Base-by-base conservation (phyloP, 2,329 filamentous ascomycete genomes). In the Amauroascus niger region DNA sequence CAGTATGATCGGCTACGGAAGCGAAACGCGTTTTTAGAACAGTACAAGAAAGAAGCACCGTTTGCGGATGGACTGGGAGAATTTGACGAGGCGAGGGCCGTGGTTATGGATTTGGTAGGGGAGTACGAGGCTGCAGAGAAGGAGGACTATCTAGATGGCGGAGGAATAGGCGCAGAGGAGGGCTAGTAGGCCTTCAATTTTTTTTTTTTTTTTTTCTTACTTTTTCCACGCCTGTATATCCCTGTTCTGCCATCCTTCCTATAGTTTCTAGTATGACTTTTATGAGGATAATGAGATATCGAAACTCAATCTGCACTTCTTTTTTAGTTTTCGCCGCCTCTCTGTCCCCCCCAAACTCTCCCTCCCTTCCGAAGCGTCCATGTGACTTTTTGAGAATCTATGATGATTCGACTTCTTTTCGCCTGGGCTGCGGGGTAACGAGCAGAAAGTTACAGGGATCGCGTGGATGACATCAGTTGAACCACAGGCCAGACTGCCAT, bases 41-140 rank as follows among this genome's bases (percentile, higher is more conserved):
- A 83, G 45, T 98, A 98, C 74, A 97, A 95, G 74, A 93, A 93
- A 69, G 94, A 95, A 56, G 85, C 88, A 0, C 88, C 90, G 0
- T 98, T 98, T 70, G 79, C 88, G 0, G 91, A 97, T 60, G 93
- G 90, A 41, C 74, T 98, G 40, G 81, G 87, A 61, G 91, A 98
- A 70, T 98, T 98, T 63, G 94, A 98, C 67, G 90, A 96, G 70
- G 87, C 93, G 32, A 82, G 87, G 60, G 86, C 93, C 65, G 91
- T 97, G 4, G 91, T 97, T 18, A 82, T 84, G 63, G 91, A 95
- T 68, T 74, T 97, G 58, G 91, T 97, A 65, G 80, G 82, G 49
- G 93, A 98, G 75, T 98, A 98, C 67, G 91, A 97, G 72, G 90
- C 91, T 28, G 93, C 93, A 3, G 93, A 98, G 70, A 80, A 86